Conservation (phyloP, 1,284 basidiomycete species). For the Ustilago tritici region DNA sequence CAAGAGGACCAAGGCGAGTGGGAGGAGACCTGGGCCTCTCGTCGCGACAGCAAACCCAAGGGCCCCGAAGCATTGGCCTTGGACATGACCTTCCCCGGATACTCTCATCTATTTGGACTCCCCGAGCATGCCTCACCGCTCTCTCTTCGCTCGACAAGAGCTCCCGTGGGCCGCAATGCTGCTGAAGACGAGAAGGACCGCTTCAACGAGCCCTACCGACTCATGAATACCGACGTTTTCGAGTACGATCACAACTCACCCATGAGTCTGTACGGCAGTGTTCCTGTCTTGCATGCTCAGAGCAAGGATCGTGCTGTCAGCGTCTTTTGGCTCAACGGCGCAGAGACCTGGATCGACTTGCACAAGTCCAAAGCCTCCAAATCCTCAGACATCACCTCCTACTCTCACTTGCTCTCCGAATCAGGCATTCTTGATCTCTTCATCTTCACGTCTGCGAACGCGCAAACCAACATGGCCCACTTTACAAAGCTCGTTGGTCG, state of each 20-base stretch:
- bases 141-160: constrained; percentile 76
- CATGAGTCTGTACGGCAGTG: constrained; percentile 79
- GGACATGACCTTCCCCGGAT: constrained; percentile 92
- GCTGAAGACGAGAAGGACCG: constrained; percentile 58
- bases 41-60: constrained; percentile 94
- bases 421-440: constrained; percentile 95
- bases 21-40: constrained; percentile 87
- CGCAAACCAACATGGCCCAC: constrained; percentile 83
- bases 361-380: constrained; percentile 67
- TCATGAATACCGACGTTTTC: constrained; percentile 97
- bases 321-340: constrained; percentile 88
- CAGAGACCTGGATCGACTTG: constrained; percentile 96
- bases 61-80: constrained; percentile 95
- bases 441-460: constrained; percentile 88
- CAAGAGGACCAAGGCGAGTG: constrained; percentile 79
- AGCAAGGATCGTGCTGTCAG: constrained; percentile 79
- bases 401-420: constrained; percentile 93
- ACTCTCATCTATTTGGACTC: constrained; percentile 90
- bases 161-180: constrained; percentile 39
- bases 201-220: constrained; percentile 84
- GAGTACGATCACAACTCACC: constrained; percentile 92
- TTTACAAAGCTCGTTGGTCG: constrained; percentile 88
- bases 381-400: constrained; percentile 37
- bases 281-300: constrained; percentile 94
- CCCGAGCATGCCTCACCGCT: constrained; percentile 95